These are phyloP conservation scores for Trichoderma sp. DNA, from an alignment of 2,329 filamentous ascomycete genomes.

Conservation along the genomic window DNA sequence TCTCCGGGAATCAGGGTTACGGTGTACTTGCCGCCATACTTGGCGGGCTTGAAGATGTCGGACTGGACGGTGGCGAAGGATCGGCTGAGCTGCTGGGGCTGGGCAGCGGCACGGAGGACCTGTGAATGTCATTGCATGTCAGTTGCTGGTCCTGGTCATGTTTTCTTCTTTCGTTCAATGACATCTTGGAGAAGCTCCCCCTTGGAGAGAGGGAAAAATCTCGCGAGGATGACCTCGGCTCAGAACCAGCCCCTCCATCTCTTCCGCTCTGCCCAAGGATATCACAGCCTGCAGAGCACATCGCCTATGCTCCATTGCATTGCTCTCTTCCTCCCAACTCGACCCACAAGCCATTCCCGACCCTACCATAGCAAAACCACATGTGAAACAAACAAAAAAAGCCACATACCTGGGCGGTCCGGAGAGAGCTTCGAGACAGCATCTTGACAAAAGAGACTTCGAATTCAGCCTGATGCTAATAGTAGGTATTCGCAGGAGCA, in stretches of 20 bases:
- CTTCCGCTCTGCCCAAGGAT: background rate
- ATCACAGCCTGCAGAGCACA: background rate
- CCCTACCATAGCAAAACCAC: background rate
- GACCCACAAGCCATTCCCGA: background rate
- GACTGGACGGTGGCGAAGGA: slow-evolving; percentile 79
- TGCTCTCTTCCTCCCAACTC: background rate
- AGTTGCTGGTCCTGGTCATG: slow-evolving; percentile 19
- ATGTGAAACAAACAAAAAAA: slow-evolving; percentile 15
- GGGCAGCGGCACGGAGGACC: slow-evolving; percentile 52
- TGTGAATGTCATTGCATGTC: slow-evolving; percentile 31
- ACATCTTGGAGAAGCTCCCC: background rate
- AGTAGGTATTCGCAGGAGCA: background rate
- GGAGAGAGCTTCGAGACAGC: slow-evolving; percentile 56
- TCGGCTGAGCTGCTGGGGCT: slow-evolving; percentile 47
- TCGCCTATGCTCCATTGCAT: background rate
- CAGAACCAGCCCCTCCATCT: slow-evolving; percentile 1
- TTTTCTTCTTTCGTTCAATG: background rate
- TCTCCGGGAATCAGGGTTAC: slow-evolving; percentile 98
- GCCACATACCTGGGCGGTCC: slow-evolving; percentile 55
- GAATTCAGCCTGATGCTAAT: background rate
- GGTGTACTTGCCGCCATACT: slow-evolving; percentile 99
- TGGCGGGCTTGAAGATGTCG: slow-evolving; percentile 98
- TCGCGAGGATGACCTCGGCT: background rate
- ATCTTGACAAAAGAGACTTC: slow-evolving; percentile 38
- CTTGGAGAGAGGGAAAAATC: background rate